These are phyloP conservation scores for Sugiyamaella qingdaonensis DNA, from an alignment of 805 yeast genomes.

Conservation along the genomic window DNA sequence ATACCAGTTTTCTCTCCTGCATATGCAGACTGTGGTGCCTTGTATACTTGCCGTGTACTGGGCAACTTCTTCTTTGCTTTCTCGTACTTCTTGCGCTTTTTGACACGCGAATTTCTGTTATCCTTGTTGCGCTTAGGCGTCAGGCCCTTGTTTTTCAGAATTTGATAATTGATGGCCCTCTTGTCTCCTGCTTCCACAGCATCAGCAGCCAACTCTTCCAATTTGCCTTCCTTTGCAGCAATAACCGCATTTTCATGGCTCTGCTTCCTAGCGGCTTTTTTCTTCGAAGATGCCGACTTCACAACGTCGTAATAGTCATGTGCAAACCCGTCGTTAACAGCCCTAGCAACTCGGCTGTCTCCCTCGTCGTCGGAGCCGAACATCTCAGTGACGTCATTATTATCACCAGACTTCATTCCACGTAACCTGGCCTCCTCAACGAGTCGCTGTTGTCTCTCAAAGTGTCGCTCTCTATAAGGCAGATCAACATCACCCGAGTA, in stretches of 20 bases:
- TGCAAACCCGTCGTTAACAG: slow-evolving; percentile 36
- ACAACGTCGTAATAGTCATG: slow-evolving; percentile 57
- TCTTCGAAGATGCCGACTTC: slow-evolving; percentile 43
- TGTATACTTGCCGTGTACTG: slow-evolving; percentile 86
- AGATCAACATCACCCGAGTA: slow-evolving; percentile 76
- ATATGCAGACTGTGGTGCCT: slow-evolving; percentile 70
- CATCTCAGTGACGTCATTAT: slow-evolving; percentile 21
- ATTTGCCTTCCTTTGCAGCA: slow-evolving; percentile 81
- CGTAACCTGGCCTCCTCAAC: slow-evolving; percentile 84
- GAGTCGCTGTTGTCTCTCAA: slow-evolving; percentile 83
- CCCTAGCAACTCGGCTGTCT: slow-evolving; percentile 16
- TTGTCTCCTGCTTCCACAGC: slow-evolving; percentile 72
- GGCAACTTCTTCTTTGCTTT: slow-evolving; percentile 89
- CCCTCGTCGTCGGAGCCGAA: slow-evolving; percentile 33
- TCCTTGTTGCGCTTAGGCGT: slow-evolving; percentile 92
- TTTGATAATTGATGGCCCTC: slow-evolving; percentile 92
- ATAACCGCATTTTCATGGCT: slow-evolving; percentile 67
- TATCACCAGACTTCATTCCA: slow-evolving; percentile 62
- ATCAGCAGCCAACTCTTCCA: slow-evolving; percentile 65
- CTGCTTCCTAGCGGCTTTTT: slow-evolving; percentile 50
- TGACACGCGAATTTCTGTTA: slow-evolving; percentile 91
- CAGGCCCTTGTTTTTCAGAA: slow-evolving; percentile 92
- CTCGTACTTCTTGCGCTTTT: slow-evolving; percentile 96
- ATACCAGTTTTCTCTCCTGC: slow-evolving; percentile 97
- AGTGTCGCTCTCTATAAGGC: slow-evolving; percentile 86